Percentiles rank a stretch among this genome's conserved stretches.
phyloP scores from a whole-genome alignment of 345 rosid genomes.

The Citrus cavaleriei region DNA sequence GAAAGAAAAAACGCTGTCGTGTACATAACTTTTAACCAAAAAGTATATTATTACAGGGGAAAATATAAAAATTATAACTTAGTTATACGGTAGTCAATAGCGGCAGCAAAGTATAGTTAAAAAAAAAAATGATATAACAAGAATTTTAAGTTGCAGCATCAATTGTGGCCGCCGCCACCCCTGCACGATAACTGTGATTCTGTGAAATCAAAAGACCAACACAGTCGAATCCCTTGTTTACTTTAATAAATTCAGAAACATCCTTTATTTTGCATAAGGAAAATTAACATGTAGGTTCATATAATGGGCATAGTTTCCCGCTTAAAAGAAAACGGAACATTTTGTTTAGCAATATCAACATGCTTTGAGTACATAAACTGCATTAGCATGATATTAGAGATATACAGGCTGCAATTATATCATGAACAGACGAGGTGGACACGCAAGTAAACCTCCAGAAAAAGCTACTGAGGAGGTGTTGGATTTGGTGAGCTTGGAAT shows the following conservation, averaged over 20 bases:
- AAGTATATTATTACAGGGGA: too few relatives aligned
- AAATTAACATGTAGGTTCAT: background rate
- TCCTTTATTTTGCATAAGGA: background rate
- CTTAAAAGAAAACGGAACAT: background rate
- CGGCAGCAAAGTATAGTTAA: too few relatives aligned
- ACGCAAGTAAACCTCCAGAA: background rate
- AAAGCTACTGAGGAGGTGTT: constrained; percentile 1
- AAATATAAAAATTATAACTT: too few relatives aligned
- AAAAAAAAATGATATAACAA: background rate
- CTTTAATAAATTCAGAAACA: background rate
- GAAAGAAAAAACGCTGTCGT: background rate
- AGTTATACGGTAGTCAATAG: too few relatives aligned
- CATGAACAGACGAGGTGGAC: background rate
- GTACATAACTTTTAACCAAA: background rate
- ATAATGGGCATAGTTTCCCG: background rate
- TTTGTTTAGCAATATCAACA: background rate
- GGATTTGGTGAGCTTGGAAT: constrained; percentile 23
- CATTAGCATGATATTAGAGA: background rate
- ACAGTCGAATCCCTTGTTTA: background rate
- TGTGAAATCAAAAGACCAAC: background rate
- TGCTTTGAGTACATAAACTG: background rate
- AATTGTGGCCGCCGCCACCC: background rate
- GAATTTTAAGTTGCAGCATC: background rate
- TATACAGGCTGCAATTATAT: background rate
- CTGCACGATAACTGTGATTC: too few relatives aligned